Evolutionary conservation across 2,329 filamentous ascomycete species (phyloP).

Genomic region (Aspergillus aculeatinus): DNA sequence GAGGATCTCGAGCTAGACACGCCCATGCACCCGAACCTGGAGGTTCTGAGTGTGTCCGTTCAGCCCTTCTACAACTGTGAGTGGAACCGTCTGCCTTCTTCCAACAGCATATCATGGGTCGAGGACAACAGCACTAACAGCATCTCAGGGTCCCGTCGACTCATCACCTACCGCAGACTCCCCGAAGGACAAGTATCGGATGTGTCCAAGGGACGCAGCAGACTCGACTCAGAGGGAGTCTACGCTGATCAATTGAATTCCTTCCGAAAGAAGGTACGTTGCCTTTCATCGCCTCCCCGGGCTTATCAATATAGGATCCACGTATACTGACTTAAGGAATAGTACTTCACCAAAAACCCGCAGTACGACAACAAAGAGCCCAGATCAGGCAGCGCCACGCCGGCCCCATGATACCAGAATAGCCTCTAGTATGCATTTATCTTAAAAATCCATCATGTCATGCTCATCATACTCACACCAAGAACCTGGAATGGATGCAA

Average conservation of each 20-base stretch:
- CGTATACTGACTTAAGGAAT: background rate
- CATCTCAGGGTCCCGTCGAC: constrained; percentile 71
- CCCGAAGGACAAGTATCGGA: constrained; percentile 53
- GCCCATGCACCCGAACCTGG: constrained; percentile 72
- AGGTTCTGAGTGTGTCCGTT: constrained; percentile 72
- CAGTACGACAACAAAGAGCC: background rate
- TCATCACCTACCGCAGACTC: constrained; percentile 80
- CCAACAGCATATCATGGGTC: background rate
- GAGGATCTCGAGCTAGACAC: constrained; percentile 73
- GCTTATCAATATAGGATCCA: too few species aligned
- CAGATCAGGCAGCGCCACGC: constrained; percentile 6
- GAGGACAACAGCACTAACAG: background rate
- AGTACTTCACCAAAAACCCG: constrained; percentile 19
- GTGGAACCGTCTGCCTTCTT: constrained; percentile 24
- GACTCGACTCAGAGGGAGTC: constrained; percentile 39
- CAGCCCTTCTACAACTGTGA: constrained; percentile 87
- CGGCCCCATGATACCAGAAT: constrained; percentile 3
- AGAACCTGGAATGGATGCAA: background rate
- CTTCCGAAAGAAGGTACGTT: constrained; percentile 57
- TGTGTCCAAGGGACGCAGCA: constrained; percentile 34
- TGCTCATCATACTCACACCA: background rate
- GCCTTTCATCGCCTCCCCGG: background rate
- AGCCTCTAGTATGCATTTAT: too few species aligned
- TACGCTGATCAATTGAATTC: constrained; percentile 67
- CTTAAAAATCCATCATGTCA: background rate